Base-by-base conservation (phyloP, 129 eudicot genomes). In the Lactuca saligna region DNA sequence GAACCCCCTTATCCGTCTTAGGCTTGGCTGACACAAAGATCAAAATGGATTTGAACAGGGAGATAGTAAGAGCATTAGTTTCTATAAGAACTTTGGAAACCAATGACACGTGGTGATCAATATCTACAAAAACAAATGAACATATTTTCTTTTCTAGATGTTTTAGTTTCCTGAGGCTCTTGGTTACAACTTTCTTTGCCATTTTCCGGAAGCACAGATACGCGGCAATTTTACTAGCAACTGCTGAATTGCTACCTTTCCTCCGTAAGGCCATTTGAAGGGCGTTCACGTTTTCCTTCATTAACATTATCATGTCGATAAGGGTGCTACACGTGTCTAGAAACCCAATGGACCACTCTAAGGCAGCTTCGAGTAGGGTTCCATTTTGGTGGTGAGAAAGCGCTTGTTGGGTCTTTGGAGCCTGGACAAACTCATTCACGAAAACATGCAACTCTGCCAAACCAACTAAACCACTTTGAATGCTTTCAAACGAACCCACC, bases 191-290 rank as follows among this genome's bases (percentile, higher is more conserved):
- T 29, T 79, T 85, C 39, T 73, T 73, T 44, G 59, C 50, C 59
- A 68, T 82, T 75, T 85, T 85, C 54, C 86, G 63, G 34, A 65
- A 67, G 54, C 61, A 42, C 6, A 65, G 20, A 37, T 81, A 85
- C 0, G 69, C 3, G 5, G 48, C 29, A 6, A 85, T 53, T 3
- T 55, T 63, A 3, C 14, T 56, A 37, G 63, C 72, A 64, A 71
- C 57, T 63, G 70, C 63, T 17, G 66, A 51, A 62, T 61, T 33
- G 9, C 71, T 65, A 37, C 78, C 80, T 68, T 79, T 85, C 29
- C 87, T 57, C 12, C 87, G 74, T 4, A 82, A 44, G 0, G 82
- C 82, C 3, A 84, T 81, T 56, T 81, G 90, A 37, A 85, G 80
- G 35, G 60, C 53, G 44, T 61, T 77, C 1, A 79, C 78, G 15